phyloP scores from a whole-genome alignment of 1,284 basidiomycete species.

The Veloporphyrellus conicus region DNA sequence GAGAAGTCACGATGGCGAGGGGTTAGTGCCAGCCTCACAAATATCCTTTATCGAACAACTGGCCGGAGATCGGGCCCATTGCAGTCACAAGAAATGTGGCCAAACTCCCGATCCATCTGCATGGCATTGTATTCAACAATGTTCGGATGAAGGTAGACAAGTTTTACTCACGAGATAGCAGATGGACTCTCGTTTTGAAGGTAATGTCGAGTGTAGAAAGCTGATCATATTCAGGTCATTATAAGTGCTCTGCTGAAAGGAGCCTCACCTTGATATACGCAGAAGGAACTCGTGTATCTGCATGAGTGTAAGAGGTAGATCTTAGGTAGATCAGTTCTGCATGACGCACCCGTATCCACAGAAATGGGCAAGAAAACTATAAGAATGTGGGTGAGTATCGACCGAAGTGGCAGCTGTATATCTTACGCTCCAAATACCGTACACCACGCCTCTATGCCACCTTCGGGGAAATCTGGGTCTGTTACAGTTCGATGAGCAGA shows the following conservation, averaged over 20 bases:
- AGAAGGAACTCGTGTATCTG: constrained; percentile 28
- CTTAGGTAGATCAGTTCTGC: not conserved
- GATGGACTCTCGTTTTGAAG: constrained; percentile 32
- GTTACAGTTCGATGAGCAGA: not conserved
- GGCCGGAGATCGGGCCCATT: constrained; percentile 25
- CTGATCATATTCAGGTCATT: constrained; percentile 9
- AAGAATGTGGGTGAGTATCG: not conserved
- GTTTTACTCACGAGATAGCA: constrained; percentile 27
- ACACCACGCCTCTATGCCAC: constrained; percentile 29
- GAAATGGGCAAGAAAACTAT: constrained; percentile 29
- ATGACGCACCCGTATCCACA: constrained; percentile 27
- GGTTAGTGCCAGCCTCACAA: constrained; percentile 22
- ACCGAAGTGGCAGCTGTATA: not conserved
- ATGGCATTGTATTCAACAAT: not conserved
- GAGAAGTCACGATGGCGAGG: not conserved
- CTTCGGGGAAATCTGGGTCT: constrained; percentile 20
- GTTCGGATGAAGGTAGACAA: not conserved
- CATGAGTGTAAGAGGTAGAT: not conserved
- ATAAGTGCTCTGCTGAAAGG: not conserved
- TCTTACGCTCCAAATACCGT: constrained; percentile 30
- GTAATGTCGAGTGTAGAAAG: constrained; percentile 28
- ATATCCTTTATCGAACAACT: constrained; percentile 30
- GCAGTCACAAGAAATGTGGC: constrained; percentile 16
- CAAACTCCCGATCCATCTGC: constrained; percentile 32
- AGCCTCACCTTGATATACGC: constrained; percentile 34